These are phyloP conservation scores for Cladosporium cucumerinum DNA, from an alignment of 2,329 filamentous ascomycete species.

Conservation along the genomic window DNA sequence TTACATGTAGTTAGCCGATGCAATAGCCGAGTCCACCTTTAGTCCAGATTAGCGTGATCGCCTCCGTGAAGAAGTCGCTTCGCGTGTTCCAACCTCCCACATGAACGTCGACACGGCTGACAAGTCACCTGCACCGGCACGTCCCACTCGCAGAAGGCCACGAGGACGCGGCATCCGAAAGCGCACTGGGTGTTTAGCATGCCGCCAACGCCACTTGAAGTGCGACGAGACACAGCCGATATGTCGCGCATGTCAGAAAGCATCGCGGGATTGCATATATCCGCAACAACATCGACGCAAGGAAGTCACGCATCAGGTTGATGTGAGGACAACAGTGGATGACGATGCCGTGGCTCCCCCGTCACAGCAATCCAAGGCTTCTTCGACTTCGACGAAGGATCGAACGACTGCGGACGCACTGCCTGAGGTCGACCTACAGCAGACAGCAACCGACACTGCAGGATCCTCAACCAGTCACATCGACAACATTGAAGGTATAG, in stretches of 20 bases:
- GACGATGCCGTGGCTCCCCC: not conserved
- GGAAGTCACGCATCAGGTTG: not conserved
- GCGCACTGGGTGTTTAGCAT: conserved; percentile 40
- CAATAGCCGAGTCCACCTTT: conserved; percentile 12
- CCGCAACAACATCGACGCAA: not conserved
- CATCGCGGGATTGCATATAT: conserved; percentile 40
- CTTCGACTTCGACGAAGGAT: not conserved
- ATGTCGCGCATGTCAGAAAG: conserved; percentile 42
- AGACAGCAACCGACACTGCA: not conserved
- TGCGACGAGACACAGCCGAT: conserved; percentile 44
- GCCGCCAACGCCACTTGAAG: conserved; percentile 47
- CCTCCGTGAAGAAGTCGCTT: conserved; percentile 3
- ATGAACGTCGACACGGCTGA: not conserved
- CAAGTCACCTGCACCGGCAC: not conserved
- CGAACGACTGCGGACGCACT: too few relatives aligned
- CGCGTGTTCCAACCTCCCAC: conserved; percentile 4
- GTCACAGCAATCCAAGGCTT: not conserved
- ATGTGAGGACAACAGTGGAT: not conserved
- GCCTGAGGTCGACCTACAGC: not conserved
- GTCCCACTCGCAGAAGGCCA: conserved; percentile 33
- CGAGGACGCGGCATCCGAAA: conserved; percentile 44
- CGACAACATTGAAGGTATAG: not conserved
- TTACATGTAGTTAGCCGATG: not conserved
- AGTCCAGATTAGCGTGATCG: not conserved
- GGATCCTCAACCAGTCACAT: not conserved